phyloP scores from a whole-genome alignment of 441 rosid genomes.

The Populus hybrid region DNA sequence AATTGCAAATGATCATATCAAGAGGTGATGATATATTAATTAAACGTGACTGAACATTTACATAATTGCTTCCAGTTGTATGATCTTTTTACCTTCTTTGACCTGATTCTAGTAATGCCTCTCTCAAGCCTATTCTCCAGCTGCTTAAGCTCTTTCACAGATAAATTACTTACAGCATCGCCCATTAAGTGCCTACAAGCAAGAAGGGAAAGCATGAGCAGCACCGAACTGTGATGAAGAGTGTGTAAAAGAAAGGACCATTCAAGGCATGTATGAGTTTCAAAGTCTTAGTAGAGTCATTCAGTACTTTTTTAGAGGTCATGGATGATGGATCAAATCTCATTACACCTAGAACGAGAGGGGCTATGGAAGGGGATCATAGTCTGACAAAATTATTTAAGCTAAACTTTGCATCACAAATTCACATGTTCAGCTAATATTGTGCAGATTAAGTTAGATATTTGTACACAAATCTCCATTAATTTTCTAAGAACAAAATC shows the following conservation, averaged over 20 bases:
- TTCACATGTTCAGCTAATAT: not conserved
- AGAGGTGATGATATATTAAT: not conserved
- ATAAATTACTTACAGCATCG: constrained; percentile 71
- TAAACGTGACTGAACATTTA: not conserved
- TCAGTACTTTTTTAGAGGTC: not conserved
- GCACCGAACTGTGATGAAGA: not conserved
- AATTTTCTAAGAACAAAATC: not conserved
- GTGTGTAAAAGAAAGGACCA: not conserved
- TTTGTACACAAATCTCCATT: not conserved
- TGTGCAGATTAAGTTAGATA: not conserved
- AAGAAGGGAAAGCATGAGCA: not conserved
- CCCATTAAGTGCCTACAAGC: constrained; percentile 90
- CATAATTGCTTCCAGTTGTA: not conserved
- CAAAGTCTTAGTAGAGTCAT: not conserved
- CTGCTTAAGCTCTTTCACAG: constrained; percentile 92
- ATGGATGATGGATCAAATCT: not conserved
- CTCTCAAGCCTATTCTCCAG: constrained; percentile 84
- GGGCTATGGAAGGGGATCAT: not conserved
- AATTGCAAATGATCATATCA: not conserved
- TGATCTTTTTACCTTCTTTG: constrained; percentile 68
- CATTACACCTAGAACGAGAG: not conserved
- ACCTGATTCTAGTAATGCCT: no score
- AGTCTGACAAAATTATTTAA: not conserved
- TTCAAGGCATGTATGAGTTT: not conserved
- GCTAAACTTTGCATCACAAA: not conserved